phyloP scores from a whole-genome alignment of 768 basidiomycete genomes.

The Amanita phalloides region DNA sequence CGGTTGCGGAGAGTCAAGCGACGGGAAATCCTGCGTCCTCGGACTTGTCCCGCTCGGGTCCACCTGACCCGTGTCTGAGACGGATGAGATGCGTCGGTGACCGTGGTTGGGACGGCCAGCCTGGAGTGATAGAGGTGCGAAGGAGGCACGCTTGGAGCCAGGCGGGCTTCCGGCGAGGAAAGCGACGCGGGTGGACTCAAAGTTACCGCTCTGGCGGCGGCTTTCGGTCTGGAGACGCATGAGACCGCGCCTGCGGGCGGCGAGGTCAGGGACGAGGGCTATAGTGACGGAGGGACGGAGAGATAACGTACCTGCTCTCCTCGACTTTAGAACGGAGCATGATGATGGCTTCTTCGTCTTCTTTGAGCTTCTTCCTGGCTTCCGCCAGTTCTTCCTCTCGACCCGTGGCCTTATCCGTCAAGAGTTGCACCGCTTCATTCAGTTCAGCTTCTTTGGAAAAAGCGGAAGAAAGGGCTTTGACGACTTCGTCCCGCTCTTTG shows the following conservation, averaged over 20 bases:
- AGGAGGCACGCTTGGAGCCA: constrained; percentile 63
- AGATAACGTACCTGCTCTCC: constrained; percentile 59
- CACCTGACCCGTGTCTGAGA: constrained; percentile 45
- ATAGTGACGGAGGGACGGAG: neutral
- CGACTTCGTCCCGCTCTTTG: constrained; percentile 63
- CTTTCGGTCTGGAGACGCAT: constrained; percentile 82
- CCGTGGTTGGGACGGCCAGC: constrained; percentile 27
- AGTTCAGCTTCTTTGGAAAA: constrained; percentile 47
- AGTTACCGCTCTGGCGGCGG: constrained; percentile 42
- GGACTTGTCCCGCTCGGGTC: constrained; percentile 25
- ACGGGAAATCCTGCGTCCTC: constrained; percentile 18
- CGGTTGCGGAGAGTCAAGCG: constrained; percentile 22
- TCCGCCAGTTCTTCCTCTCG: constrained; percentile 47
- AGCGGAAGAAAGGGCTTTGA: constrained; percentile 36
- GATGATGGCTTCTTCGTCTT: constrained; percentile 69
- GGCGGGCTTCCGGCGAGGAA: constrained; percentile 39
- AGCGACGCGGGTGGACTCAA: constrained; percentile 26
- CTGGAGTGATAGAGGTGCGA: constrained; percentile 51
- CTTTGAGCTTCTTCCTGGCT: constrained; percentile 41
- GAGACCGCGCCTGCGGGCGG: constrained; percentile 52
- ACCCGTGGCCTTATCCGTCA: constrained; percentile 54
- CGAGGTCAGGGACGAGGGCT: neutral
- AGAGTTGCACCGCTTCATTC: constrained; percentile 49
- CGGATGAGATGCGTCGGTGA: constrained; percentile 66
- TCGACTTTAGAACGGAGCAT: constrained; percentile 78